Conservation (phyloP, 768 basidiomycete species). For the Lenzites betulinus region DNA sequence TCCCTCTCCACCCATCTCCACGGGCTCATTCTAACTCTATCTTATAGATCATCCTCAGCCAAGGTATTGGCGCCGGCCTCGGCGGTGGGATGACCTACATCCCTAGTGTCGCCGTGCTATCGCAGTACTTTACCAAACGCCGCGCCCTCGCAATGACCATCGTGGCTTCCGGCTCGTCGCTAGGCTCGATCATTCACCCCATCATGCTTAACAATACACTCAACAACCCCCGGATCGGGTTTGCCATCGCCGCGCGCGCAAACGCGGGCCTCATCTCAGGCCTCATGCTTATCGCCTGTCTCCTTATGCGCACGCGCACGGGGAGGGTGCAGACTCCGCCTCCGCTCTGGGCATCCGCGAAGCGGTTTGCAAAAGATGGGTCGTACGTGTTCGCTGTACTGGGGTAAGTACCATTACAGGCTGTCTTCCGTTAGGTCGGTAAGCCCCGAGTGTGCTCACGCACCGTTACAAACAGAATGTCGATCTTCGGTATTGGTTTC, state of each 20-base stretch:
- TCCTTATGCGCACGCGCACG: conserved; percentile 25
- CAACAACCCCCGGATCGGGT: conserved; percentile 27
- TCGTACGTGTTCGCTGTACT: conserved; percentile 28
- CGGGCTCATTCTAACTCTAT: neutral
- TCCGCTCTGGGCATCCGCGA: conserved; percentile 11
- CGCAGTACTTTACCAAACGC: conserved; percentile 46
- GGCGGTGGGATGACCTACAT: conserved; percentile 47
- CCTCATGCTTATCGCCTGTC: conserved; percentile 25
- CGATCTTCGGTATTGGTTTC: conserved; percentile 23
- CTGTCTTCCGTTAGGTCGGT: neutral
- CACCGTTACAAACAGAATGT: conserved; percentile 6
- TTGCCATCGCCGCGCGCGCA: conserved; percentile 30
- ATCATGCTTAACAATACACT: conserved; percentile 33
- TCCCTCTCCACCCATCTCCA: neutral
- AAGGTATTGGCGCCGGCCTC: conserved; percentile 46
- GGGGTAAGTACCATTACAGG: conserved; percentile 23
- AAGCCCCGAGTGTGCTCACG: neutral
- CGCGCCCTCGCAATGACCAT: conserved; percentile 48
- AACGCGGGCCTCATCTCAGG: conserved; percentile 29
- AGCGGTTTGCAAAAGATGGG: conserved; percentile 27
- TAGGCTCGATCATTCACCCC: conserved; percentile 33
- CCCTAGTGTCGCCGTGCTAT: conserved; percentile 44
- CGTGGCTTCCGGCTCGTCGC: conserved; percentile 39
- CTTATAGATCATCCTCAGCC: conserved; percentile 46
- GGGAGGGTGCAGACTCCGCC: conserved; percentile 18